A percentile compares a stretch with the other conserved stretches of the same genome.
phyloP scores from a whole-genome alignment of 371 early-diverging fungal genomes.

The Apophysomyces ossiformis region DNA sequence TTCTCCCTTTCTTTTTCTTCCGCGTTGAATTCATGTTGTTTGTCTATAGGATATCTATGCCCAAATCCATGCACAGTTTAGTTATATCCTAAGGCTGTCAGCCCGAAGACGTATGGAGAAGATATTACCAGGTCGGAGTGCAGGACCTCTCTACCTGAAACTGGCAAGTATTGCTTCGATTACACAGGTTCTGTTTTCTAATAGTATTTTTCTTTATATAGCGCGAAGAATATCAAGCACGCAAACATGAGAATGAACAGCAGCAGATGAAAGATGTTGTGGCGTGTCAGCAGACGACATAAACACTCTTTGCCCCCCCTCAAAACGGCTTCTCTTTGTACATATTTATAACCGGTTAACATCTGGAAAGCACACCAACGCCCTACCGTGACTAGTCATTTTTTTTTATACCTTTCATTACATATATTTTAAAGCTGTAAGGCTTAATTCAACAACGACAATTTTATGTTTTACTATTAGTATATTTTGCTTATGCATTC shows the following conservation, averaged over 20 bases:
- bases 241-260: slow-evolving; percentile 16
- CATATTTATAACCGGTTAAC: too few species aligned
- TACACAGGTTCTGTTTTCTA: background rate
- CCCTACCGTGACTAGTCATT: too few species aligned
- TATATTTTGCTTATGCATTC: too few species aligned
- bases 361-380: too few species aligned
- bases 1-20: slow-evolving; percentile 4
- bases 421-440: too few species aligned
- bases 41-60: slow-evolving; percentile 49
- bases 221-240: slow-evolving; percentile 30
- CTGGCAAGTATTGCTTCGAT: slow-evolving; percentile 26
- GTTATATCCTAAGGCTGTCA: slow-evolving; percentile 56
- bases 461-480: too few species aligned
- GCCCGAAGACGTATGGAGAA: slow-evolving; percentile 53
- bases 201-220: slow-evolving; percentile 5
- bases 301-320: too few species aligned
- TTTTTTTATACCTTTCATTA: too few species aligned
- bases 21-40: background rate
- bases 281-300: too few species aligned
- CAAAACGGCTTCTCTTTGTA: too few species aligned
- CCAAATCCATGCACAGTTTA: slow-evolving; percentile 59
- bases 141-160: slow-evolving; percentile 38
- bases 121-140: slow-evolving; percentile 40
- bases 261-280: slow-evolving; percentile 1
- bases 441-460: too few species aligned